Evolutionary conservation across 2,329 filamentous ascomycete genomes (phyloP).

Genomic region (Fusarium decemcellulare): DNA sequence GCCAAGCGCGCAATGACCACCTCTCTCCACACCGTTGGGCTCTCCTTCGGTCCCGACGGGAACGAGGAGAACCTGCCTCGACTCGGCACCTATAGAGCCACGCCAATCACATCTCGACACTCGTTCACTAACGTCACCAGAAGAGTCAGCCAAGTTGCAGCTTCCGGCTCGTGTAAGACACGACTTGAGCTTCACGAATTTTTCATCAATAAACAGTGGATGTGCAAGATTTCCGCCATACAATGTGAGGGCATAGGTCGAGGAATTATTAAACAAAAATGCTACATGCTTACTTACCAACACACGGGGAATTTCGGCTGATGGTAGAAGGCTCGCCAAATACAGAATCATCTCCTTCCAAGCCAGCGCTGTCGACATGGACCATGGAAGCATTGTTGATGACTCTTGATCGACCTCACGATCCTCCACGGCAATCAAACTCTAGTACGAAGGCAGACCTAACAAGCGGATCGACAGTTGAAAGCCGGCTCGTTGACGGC

Average conservation of each 20-base stretch:
- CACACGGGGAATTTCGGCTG: background rate
- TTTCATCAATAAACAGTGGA: too few species aligned
- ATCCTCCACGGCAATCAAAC: constrained; percentile 39
- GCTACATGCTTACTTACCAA: background rate
- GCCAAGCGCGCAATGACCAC: constrained; percentile 18
- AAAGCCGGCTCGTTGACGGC: constrained; percentile 17
- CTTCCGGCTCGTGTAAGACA: constrained; percentile 2
- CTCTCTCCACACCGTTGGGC: constrained; percentile 44
- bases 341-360: background rate
- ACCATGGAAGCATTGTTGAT: constrained; percentile 16
- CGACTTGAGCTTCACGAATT: background rate
- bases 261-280: background rate
- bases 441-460: constrained; percentile 19
- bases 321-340: background rate
- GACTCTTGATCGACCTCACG: constrained; percentile 18
- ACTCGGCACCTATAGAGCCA: constrained; percentile 37
- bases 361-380: background rate
- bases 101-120: constrained; percentile 36
- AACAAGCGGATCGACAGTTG: constrained; percentile 28
- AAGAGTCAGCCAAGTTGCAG: constrained; percentile 11
- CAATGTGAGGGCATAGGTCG: too few species aligned
- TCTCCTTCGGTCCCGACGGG: constrained; percentile 47
- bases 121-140: constrained; percentile 15
- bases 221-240: too few species aligned
- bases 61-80: constrained; percentile 37